Evolutionary conservation across 192 early-diverging fungal species (phyloP).

Genomic region (Podila minutissima): DNA sequence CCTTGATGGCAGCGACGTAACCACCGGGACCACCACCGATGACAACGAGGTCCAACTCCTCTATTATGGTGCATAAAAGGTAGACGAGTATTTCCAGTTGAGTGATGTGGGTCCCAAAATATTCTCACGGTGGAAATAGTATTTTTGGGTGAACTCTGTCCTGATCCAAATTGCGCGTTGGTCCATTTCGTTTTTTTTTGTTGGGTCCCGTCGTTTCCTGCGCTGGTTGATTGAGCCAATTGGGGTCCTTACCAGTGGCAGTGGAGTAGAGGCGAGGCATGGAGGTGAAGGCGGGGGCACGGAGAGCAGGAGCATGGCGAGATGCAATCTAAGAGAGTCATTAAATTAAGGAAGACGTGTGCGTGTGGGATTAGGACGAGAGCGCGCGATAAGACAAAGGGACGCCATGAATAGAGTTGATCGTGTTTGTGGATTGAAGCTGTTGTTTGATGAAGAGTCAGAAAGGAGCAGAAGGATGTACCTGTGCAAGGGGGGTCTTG

Average conservation of each 20-base stretch:
- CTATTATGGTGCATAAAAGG: conserved; percentile 1
- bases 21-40: conserved; percentile 98
- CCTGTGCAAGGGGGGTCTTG: conserved; percentile 38
- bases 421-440: background rate
- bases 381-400: background rate
- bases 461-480: background rate
- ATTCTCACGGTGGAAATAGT: conserved; percentile 1
- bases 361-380: background rate
- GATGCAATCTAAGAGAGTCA: conserved; percentile 30
- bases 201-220: background rate
- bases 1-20: conserved; percentile 99
- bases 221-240: background rate
- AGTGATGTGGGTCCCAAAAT: conserved; percentile 1
- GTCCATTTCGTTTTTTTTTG: background rate
- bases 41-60: conserved; percentile 83
- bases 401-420: background rate
- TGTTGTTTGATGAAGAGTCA: background rate
- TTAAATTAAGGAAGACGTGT: background rate
- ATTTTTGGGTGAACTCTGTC: conserved; percentile 6
- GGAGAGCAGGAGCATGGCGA: conserved; percentile 38
- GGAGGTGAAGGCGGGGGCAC: conserved; percentile 46
- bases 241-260: conserved; percentile 26
- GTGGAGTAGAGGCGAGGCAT: conserved; percentile 52
- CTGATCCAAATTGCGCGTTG: conserved; percentile 5
- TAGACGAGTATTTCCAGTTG: background rate